Evolutionary conservation across 139 green algal genomes (phyloP), one percentile per base, ranked within the genome.

Genomic region (Yamagishiella unicocca): DNA sequence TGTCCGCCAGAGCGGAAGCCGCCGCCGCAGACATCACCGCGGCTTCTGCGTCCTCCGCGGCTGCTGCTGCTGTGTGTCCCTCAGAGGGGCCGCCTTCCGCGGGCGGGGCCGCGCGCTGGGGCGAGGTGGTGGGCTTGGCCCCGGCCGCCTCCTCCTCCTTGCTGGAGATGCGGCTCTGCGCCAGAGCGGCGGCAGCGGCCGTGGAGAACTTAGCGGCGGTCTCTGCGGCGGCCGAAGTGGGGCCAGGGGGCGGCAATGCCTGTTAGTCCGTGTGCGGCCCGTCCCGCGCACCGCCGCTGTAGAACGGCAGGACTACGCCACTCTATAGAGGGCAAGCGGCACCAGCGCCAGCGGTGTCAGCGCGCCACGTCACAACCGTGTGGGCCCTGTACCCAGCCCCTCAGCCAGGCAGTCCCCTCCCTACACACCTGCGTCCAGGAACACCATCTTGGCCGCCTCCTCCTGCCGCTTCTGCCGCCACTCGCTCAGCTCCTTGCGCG

Each of bases 381-480:
- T n/a, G n/a, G n/a, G n/a, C n/a, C n/a, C n/a, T n/a, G n/a, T n/a
- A n/a, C n/a, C n/a, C n/a, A n/a, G n/a, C n/a, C n/a, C n/a, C n/a
- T n/a, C n/a, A n/a, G n/a, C n/a, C n/a, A n/a, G n/a, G n/a, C n/a
- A n/a, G n/a, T n/a, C n/a, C n/a, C n/a, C n/a, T n/a, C 72, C 67
- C 9, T 76, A 10, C 85, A 10, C 38, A 91, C 87, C 87, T 27
- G 93, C 90, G 74, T 98, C 96, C 54, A 98, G 91, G 83, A 98
- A 96, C 24, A 93, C 91, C 22, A 83, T 87, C 87, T 95, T 94
- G 61, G 90, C 87, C 83, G 97, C 89, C 40, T 96, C 94, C 91
- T 97, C 93, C 89, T 93, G 84, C 84, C 93, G 90, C 90, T 95
- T 94, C 53, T 81, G 33, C 29, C 96, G 91, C 93, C 94, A 97